Evolutionary conservation across 148 eudicot genomes (phyloP), one percentile per base, ranked within the genome.

Genomic region (Dianthus caryophyllus): DNA sequence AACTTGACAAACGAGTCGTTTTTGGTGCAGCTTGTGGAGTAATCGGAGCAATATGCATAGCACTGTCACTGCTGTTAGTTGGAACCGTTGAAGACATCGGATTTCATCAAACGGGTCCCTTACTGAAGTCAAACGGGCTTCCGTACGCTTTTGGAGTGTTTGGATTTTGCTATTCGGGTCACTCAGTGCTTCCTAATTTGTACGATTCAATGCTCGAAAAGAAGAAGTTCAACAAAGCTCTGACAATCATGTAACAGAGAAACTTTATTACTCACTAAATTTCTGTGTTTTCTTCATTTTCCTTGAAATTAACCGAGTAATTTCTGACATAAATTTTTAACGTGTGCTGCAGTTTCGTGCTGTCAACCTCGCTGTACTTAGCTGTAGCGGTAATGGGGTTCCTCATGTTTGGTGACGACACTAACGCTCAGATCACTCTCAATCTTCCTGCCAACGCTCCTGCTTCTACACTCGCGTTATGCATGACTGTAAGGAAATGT

Each of bases 191-290:
- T 64, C 96, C 97, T 14, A 91, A 91, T 65, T 80, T 91, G 9
- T 91, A 91, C 63, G 93, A 91, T 57, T 91, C 96, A 24, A 91
- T 91, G 97, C 81, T 83, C 24, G 88, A 91, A 49, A 92, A 89
- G 76, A 77, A 77, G 52, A 82, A 89, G 73, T 92, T 87, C 72
- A 82, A 76, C 46, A 66, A 61, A 56, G 96, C 96, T 39, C 64
- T 87, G 12, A 33, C 75, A 52, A 67, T 80, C 67, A 79, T 83
- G 91, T 87, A 80, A 22, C 68, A n/a, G n/a, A n/a, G 4, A 51
- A 54, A 43, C 24, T 58, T 20, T 66, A 31, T 5, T 6, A 16
- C n/a, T n/a, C n/a, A n/a, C n/a, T n/a, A n/a, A n/a, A n/a, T 12
- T 59, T 22, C 0, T 5, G 5, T 10, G 13, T 46, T 21, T 36